Base-by-base conservation (phyloP, 2,329 filamentous ascomycete genomes). In the Diaporthe eres region DNA sequence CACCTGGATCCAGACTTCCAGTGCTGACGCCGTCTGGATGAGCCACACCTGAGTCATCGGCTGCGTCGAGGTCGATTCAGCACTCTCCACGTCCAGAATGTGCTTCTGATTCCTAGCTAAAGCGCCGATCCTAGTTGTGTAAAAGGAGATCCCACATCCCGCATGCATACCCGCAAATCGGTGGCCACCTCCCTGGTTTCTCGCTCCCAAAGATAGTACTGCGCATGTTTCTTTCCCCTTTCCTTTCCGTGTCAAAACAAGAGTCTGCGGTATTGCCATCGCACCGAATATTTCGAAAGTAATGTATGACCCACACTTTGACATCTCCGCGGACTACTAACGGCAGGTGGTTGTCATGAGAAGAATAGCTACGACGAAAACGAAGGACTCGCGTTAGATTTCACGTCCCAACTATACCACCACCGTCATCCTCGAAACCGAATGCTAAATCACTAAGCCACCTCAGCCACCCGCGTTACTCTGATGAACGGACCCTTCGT, bases 91-190 rank as follows among this genome's bases (percentile, higher is more conserved):
- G 34, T 13, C 17, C 12, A 25, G 42, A 42, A 6, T 61, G 22
- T 42, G 37, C 13, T 39, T 9, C 22, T 61, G n/a, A 61, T 25
- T 42, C 58, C 58, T 13, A 61, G 19, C n/a, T 9, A 6, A 17
- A 39, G 22, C 12, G 58, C n/a, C 37, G 58, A 61, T 61, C 58
- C 37, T 13, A 61, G 34, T 17, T 25, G 17, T 28, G 22, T 25
- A 28, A 60, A 42, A 61, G 58, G 58, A 39, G 37, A 61, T 61
- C 58, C 58, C 58, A 61, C 37, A 61, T 61, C 58, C 58, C 58
- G 58, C 22, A 37, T 42, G 58, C 22, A 37, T 42, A 61, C 13
- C 58, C 37, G 34, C 58, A 61, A 39, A 42, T 9, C 12, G 8
- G 58, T 39, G 58, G 13, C 25, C n/a, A 28, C n/a, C 51, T 15